Percentiles rank a stretch among this genome's conserved stretches.
These are phyloP conservation scores for Thalia dealbata DNA, from an alignment of 176 grass and related monocot species.

Conservation along the genomic window DNA sequence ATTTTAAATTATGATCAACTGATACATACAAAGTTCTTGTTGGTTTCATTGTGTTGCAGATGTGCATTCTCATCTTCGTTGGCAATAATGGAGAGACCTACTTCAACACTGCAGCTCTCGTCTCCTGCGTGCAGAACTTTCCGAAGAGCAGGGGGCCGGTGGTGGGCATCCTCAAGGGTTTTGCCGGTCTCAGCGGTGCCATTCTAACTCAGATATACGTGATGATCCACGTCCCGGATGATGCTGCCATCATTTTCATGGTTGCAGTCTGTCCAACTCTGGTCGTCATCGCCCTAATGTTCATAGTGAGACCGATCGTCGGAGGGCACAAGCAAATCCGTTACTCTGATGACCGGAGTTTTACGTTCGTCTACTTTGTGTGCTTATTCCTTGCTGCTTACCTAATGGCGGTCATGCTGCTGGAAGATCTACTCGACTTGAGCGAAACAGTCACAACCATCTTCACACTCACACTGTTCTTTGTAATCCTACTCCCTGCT, in stretches of 20 bases:
- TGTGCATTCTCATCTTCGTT: conserved; percentile 12
- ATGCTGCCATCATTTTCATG: conserved; percentile 10
- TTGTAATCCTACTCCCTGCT: neutral
- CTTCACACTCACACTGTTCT: neutral
- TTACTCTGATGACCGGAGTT: neutral
- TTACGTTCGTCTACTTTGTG: neutral
- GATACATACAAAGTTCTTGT: neutral
- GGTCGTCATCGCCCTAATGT: conserved; percentile 2
- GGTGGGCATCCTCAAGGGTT: conserved; percentile 7
- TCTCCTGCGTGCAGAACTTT: conserved; percentile 10
- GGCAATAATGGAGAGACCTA: neutral
- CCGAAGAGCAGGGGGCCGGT: conserved; percentile 11
- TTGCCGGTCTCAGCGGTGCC: conserved; percentile 6
- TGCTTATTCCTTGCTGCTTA: conserved; percentile 8
- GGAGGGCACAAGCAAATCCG: conserved; percentile 3
- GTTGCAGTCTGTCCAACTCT: conserved; percentile 3
- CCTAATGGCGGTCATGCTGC: conserved; percentile 3
- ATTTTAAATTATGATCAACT: neutral
- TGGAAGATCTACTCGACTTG: conserved; percentile 4
- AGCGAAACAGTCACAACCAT: neutral
- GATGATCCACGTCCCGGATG: neutral
- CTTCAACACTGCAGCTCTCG: neutral
- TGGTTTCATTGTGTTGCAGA: neutral
- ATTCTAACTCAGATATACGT: conserved; percentile 5
- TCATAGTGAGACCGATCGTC: neutral